Conservation (phyloP, 2,329 filamentous ascomycete species). For the Neopestalotiopsis sp. region DNA sequence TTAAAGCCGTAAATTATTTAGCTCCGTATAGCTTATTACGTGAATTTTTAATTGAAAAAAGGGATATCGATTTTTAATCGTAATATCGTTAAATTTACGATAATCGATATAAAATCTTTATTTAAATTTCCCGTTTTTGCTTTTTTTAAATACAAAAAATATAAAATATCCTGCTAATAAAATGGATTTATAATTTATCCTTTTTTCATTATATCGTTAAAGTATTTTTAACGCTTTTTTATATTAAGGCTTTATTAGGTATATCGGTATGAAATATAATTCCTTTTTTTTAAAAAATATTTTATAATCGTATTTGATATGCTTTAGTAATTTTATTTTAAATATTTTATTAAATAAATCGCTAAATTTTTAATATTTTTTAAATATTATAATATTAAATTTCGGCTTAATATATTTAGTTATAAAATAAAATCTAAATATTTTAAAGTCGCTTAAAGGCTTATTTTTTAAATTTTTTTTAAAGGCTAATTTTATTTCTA, state of each 20-base stretch:
- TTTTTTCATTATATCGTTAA: neutral
- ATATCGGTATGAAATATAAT: neutral
- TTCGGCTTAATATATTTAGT: constrained; percentile 10
- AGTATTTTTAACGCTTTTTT: constrained; percentile 2
- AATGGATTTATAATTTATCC: constrained; percentile 4
- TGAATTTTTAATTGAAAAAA: constrained; percentile 7
- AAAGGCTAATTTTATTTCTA: neutral
- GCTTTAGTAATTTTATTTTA: constrained; percentile 7
- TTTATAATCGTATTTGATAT: neutral
- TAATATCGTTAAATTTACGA: neutral
- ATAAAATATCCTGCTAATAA: neutral
- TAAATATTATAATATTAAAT: neutral
- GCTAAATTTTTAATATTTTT: constrained; percentile 7
- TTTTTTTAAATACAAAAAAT: constrained; percentile 12
- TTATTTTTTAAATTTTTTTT: neutral
- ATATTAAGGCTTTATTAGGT: neutral
- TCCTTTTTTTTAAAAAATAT: neutral
- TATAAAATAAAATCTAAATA: constrained; percentile 10
- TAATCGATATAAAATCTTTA: constrained; percentile 7
- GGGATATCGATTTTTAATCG: neutral
- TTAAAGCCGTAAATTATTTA: neutral
- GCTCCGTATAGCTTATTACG: neutral
- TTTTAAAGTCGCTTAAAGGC: neutral
- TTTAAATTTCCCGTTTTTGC: constrained; percentile 3
- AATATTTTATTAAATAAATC: constrained; percentile 11